Evolutionary conservation across 768 basidiomycete species (phyloP), one percentile per base, ranked within the genome.

Genomic region (Xanthoconium stramineum): DNA sequence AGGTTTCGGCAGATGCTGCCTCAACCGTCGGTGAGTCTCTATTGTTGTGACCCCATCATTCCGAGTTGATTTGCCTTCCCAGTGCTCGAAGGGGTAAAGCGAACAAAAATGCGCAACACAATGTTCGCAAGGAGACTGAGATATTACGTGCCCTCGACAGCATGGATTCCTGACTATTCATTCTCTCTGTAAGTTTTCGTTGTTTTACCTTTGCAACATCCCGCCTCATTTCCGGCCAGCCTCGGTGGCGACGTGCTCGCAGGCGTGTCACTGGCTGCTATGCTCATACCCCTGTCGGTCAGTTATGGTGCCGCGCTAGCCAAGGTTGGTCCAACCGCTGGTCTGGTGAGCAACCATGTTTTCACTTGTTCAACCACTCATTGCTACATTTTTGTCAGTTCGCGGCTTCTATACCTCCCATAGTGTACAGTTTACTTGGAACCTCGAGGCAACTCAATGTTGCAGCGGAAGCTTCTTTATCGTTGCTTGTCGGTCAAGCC

Each of bases 271-370:
- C 85, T 97, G 10, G 88, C 89, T 19, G 86, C 84, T 49, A 88
- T 91, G 80, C 78, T 91, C 43, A 88, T 91, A 65, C 89, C 91
- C 7, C 87, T 91, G 69, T 90, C 91, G 2, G 89, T 97, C 69
- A 92, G 90, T 69, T 97, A 98, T 66, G 95, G 92, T 9, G 85
- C 89, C 4, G 89, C 92, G 0, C 76, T 98, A 12, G 93, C 94
- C 17, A 85, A 90, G 61, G 75, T 97, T 39, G 89, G 83, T 58
- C 94, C 94, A 13, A 81, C 91, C 3, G 82, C 91, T 43, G 95
- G 95, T 48, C 74, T 98, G 66, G 90, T 91, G 65, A 61, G 88
- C 74, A 32, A 14, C 12, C 2, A 4, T 42, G 0, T 35, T 56
- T 20, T 50, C 29, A 42, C 17, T 38, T 45, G 19, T 35, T 30